These are phyloP conservation scores for Daldinia eschscholtzii DNA, from an alignment of 2,329 filamentous ascomycete genomes.

Conservation along the genomic window DNA sequence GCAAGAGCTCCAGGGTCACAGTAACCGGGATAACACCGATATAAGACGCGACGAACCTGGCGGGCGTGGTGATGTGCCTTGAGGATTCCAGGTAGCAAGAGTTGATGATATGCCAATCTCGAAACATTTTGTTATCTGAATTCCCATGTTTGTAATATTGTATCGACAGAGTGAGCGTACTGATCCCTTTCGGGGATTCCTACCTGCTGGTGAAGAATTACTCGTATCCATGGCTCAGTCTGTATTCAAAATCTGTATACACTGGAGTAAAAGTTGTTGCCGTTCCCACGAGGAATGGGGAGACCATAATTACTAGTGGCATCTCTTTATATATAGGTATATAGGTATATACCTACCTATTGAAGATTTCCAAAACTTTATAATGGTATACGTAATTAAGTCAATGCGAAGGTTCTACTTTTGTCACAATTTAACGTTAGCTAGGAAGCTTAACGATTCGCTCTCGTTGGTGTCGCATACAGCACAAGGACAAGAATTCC, in stretches of 20 bases:
- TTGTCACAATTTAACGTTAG: too few relatives aligned
- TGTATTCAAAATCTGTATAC: neutral
- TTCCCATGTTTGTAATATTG: neutral
- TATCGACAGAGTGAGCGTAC: neutral
- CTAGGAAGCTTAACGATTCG: neutral
- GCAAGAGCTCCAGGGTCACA: neutral
- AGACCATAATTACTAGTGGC: too few relatives aligned
- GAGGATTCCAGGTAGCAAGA: neutral
- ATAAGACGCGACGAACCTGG: neutral
- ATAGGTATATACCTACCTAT: too few relatives aligned
- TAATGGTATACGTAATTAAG: neutral
- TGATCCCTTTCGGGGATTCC: neutral
- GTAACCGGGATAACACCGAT: neutral
- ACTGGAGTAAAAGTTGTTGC: neutral
- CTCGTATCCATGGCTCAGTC: neutral
- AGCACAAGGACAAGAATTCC: slow-evolving; percentile 11
- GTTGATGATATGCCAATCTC: neutral
- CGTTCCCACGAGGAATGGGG: neutral
- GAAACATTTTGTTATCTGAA: neutral
- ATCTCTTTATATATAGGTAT: neutral
- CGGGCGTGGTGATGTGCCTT: neutral
- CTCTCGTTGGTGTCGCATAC: neutral
- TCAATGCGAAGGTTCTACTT: neutral
- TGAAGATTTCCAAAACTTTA: neutral
- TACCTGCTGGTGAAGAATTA: neutral